Percentiles rank a stretch among this genome's conserved stretches.
Evolutionary conservation across 2,329 filamentous ascomycete species (phyloP).

Genomic region (Colletotrichum sp.): DNA sequence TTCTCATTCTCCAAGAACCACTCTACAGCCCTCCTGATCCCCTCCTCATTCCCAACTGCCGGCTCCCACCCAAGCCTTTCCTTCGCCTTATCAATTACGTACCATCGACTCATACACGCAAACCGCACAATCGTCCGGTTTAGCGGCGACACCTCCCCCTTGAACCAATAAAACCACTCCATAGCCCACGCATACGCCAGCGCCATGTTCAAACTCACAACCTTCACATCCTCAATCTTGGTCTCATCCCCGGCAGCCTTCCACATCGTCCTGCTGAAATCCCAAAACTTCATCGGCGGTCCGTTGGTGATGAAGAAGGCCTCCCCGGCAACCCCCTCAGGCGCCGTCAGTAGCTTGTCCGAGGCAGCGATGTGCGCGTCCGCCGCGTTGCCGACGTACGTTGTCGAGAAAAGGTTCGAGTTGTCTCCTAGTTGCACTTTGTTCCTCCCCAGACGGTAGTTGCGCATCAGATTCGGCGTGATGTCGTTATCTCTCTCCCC

Average conservation of each 20-base stretch:
- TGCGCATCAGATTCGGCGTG: constrained; percentile 60
- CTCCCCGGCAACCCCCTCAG: constrained; percentile 58
- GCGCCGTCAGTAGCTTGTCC: constrained; percentile 55
- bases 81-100: constrained; percentile 35
- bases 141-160: constrained; percentile 29
- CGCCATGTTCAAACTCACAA: not conserved
- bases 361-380: constrained; percentile 67
- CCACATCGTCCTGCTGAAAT: constrained; percentile 65
- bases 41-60: constrained; percentile 30
- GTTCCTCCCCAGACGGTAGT: constrained; percentile 58
- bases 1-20: constrained; percentile 18
- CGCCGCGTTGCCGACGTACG: constrained; percentile 69
- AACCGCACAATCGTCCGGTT: constrained; percentile 31
- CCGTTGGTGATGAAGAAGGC: constrained; percentile 72
- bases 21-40: constrained; percentile 30
- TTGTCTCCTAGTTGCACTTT: constrained; percentile 66
- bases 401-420: constrained; percentile 69
- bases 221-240: not conserved
- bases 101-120: constrained; percentile 33
- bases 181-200: constrained; percentile 21
- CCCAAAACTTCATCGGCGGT: constrained; percentile 66
- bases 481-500: constrained; percentile 53
- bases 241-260: constrained; percentile 13
- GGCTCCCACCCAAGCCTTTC: constrained; percentile 34
- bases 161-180: constrained; percentile 29